phyloP scores from a whole-genome alignment of 495 filamentous ascomycete genomes.

The Entonaema liquescens region DNA sequence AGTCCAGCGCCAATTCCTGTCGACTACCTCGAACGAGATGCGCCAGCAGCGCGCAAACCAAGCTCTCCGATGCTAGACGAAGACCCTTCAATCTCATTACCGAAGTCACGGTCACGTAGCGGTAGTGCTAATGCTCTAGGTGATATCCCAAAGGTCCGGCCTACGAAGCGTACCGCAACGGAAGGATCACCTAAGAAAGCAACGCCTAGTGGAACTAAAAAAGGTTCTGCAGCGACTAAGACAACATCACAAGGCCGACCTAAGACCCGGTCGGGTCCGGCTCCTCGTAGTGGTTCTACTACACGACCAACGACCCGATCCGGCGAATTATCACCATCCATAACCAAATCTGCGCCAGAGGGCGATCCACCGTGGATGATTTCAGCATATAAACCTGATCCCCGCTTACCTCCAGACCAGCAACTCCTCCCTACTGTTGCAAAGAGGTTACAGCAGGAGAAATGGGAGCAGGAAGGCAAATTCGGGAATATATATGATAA shows the following conservation, averaged over 20 bases:
- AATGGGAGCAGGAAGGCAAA: slow-evolving; percentile 91
- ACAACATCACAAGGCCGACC: slow-evolving; percentile 62
- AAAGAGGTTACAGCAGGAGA: slow-evolving; percentile 89
- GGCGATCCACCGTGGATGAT: slow-evolving; percentile 96
- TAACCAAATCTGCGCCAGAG: slow-evolving; percentile 68
- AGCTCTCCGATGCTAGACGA: slow-evolving; percentile 55
- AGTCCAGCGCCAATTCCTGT: slow-evolving; percentile 80
- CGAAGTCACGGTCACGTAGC: slow-evolving; percentile 72
- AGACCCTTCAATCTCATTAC: slow-evolving; percentile 64
- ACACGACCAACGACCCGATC: slow-evolving; percentile 63
- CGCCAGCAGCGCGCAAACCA: slow-evolving; percentile 68
- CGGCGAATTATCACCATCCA: slow-evolving; percentile 55
- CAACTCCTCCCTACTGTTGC: slow-evolving; percentile 95
- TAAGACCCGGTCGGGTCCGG: slow-evolving; percentile 66
- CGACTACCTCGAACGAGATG: slow-evolving; percentile 75
- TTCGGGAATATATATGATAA: slow-evolving; percentile 82
- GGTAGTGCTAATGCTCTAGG: slow-evolving; percentile 69
- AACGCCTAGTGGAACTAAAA: slow-evolving; percentile 44
- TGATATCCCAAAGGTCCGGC: slow-evolving; percentile 51
- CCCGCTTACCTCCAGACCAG: slow-evolving; percentile 91
- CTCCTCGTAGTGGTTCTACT: slow-evolving; percentile 63
- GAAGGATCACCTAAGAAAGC: slow-evolving; percentile 61
- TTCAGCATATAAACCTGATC: slow-evolving; percentile 94
- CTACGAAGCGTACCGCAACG: slow-evolving; percentile 52
- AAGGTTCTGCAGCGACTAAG: slow-evolving; percentile 55